phyloP scores from a whole-genome alignment of 2,329 filamentous ascomycete species.

The Aplosporella prunicola region DNA sequence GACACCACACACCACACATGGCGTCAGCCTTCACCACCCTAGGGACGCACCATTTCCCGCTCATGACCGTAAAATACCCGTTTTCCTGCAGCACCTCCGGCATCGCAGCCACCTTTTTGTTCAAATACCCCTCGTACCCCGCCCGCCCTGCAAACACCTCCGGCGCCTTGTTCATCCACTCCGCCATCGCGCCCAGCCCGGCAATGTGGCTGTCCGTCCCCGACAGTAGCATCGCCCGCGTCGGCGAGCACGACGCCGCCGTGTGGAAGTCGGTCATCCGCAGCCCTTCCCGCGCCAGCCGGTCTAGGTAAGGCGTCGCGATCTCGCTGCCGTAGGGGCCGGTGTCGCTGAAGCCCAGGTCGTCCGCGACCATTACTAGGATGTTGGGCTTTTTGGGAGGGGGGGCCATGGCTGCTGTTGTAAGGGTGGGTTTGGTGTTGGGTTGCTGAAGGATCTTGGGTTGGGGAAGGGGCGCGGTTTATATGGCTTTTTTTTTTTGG shows the following conservation, averaged over 20 bases:
- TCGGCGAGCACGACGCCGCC: constrained; percentile 13
- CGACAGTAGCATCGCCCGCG: constrained; percentile 10
- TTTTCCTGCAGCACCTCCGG: constrained; percentile 9
- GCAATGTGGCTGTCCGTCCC: constrained; percentile 11
- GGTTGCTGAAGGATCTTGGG: too few species aligned
- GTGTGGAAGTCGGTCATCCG: constrained; percentile 11
- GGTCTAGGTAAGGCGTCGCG: constrained; percentile 11
- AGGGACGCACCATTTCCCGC: constrained; percentile 3
- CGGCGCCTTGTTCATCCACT: constrained; percentile 1
- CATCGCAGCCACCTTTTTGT: constrained; percentile 7
- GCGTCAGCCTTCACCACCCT: too few species aligned
- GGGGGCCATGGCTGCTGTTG: too few species aligned
- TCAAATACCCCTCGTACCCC: constrained; percentile 9
- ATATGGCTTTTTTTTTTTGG: too few species aligned
- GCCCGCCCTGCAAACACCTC: constrained; percentile 5
- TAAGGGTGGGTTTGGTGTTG: too few species aligned
- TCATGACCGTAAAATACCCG: constrained; percentile 5
- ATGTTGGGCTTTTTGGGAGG: constrained; percentile 15
- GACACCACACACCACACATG: fast-evolving
- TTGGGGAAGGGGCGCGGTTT: too few species aligned
- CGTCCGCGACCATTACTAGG: constrained; percentile 21
- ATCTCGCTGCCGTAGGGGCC: constrained; percentile 12
- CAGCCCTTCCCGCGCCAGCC: constrained; percentile 8
- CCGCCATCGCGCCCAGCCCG: constrained; percentile 10
- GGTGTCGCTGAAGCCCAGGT: constrained; percentile 12